Evolutionary conservation across 1,284 basidiomycete species (phyloP), one percentile per base, ranked within the genome.

Genomic region (Polyporus tsugae): DNA sequence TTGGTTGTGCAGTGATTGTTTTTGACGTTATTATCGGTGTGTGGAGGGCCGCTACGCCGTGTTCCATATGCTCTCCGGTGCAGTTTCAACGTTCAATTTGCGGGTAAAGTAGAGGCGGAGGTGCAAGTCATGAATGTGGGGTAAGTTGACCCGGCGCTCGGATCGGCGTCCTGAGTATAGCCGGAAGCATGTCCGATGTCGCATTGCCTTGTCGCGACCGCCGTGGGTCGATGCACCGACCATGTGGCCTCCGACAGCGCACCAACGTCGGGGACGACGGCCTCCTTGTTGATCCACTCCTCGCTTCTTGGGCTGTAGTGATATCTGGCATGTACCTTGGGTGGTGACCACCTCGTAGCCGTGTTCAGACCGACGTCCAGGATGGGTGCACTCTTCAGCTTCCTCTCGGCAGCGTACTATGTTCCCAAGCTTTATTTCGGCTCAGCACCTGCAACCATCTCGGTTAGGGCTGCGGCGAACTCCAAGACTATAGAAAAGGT

Each of bases 381-480:
- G 33, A 80, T 84, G 84, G 78, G 75, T 36, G 72, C 70, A 65
- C 66, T 80, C 65, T 74, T 81, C 68, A 75, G 73, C 69, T 70
- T 73, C 39, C 60, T 78, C 60, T 67, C 75, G 33, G 67, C 72
- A 33, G 67, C 68, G 15, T 66, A 75, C 65, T 70, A 71, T 57
- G 46, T 74, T 44, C 79, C 76, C 57, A 78, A 79, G 79, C 80
- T 80, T 53, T 78, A 75, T 72, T 83, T 77, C 72, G 75, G 79
- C 70, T 80, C 70, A 67, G 77, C 62, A 65, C 84, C 74, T 75
- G 82, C 77, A 78, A 85, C 74, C 64, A 81, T 76, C 60, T 79
- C 69, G 76, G 82, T 78, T 9, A 78, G 84, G n/a, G 73, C 77
- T 13, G 79, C 82, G 35, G 80, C 78, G 67, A 80, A 78, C 57